Conservation (phyloP, 2,329 filamentous ascomycete species). For the Claviceps pazoutovae region DNA sequence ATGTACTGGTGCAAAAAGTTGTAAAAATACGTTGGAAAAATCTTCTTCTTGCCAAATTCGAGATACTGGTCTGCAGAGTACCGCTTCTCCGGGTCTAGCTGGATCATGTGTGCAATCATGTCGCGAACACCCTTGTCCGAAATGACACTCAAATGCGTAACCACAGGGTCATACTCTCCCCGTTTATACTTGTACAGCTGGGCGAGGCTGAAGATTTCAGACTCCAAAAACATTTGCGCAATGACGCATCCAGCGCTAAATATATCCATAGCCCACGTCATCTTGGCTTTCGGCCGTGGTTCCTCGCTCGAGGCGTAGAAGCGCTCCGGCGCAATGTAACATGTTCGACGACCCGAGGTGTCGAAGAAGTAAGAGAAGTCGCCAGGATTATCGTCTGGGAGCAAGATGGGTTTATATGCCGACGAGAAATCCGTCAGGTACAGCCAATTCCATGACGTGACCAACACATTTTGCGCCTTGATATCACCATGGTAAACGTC, state of each 20-base stretch:
- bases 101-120: constrained; percentile 91
- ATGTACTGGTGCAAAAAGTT: constrained; percentile 96
- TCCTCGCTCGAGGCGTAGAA: constrained; percentile 63
- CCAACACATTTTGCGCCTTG: constrained; percentile 92
- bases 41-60: constrained; percentile 79
- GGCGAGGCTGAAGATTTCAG: constrained; percentile 93
- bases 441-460: constrained; percentile 99
- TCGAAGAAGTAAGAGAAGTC: constrained; percentile 99
- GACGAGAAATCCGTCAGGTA: constrained; percentile 97
- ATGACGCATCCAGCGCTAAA: constrained; percentile 97
- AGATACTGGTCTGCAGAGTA: constrained; percentile 92
- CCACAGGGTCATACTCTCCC: constrained; percentile 79
- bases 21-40: constrained; percentile 95
- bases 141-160: constrained; percentile 70
- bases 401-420: constrained; percentile 81
- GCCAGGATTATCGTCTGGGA: constrained; percentile 92
- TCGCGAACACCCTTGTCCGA: constrained; percentile 76
- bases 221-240: constrained; percentile 86
- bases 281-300: constrained; percentile 43
- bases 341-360: constrained; percentile 77
- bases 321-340: constrained; percentile 87
- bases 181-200: constrained; percentile 90
- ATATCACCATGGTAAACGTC: constrained; percentile 96
- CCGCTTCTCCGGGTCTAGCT: constrained; percentile 78
- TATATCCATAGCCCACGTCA: constrained; percentile 93